Conservation (phyloP, 2,329 filamentous ascomycete species). For the Pleomassaria siparia region DNA sequence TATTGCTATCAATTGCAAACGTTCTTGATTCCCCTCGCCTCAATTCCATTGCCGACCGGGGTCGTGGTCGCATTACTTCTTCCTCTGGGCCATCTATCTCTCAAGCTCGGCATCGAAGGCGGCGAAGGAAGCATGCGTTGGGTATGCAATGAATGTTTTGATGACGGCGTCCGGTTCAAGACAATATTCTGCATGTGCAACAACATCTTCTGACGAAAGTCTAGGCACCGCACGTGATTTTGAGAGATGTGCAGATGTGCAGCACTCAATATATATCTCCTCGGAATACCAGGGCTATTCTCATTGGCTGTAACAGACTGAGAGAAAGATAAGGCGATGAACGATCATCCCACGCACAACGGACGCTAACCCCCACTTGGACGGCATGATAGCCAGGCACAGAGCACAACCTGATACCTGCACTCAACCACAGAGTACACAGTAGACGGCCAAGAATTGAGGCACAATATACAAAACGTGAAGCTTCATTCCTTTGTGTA, state of each 20-base stretch:
- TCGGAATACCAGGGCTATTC: conserved; percentile 5
- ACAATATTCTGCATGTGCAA: neutral
- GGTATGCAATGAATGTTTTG: neutral
- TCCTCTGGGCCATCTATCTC: neutral
- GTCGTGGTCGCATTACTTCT: neutral
- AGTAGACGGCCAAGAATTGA: conserved; percentile 7
- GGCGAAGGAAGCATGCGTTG: neutral
- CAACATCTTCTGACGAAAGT: neutral
- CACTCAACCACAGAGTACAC: conserved; percentile 2
- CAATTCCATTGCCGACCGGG: neutral
- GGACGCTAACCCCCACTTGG: conserved; percentile 13
- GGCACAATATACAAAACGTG: neutral
- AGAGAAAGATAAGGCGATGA: conserved; percentile 13
- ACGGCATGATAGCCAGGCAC: conserved; percentile 6
- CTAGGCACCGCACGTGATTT: conserved; percentile 2
- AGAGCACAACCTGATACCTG: neutral
- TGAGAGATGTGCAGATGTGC: conserved; percentile 1
- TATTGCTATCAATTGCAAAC: neutral
- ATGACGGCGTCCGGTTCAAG: neutral
- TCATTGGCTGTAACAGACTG: conserved; percentile 12
- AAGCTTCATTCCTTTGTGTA: conserved; percentile 9
- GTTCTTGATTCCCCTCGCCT: neutral
- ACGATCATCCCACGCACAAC: conserved; percentile 11
- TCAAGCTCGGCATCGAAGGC: neutral
- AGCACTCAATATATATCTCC: too few species aligned